phyloP scores from a whole-genome alignment of 352 stramenopile genomes.

The Pythium diclinum region DNA sequence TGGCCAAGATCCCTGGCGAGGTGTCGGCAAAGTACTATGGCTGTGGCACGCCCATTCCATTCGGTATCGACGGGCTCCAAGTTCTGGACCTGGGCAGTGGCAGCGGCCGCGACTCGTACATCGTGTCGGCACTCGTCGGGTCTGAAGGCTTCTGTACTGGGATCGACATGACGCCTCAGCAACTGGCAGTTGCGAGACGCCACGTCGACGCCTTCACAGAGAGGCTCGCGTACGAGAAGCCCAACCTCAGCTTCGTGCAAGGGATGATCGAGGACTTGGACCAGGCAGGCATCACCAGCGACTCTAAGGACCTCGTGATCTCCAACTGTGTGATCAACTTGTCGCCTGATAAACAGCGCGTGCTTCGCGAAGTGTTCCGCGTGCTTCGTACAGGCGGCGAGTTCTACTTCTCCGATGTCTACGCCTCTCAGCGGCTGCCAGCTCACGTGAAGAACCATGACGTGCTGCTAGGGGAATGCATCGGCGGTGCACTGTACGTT shows the following conservation, averaged over 20 bases:
- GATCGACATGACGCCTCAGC: constrained; percentile 89
- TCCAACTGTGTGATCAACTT: constrained; percentile 92
- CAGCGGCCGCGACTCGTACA: constrained; percentile 87
- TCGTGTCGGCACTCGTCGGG: constrained; percentile 76
- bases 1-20: constrained; percentile 60
- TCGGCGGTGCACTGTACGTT: constrained; percentile 87
- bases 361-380: constrained; percentile 73
- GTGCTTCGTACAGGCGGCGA: constrained; percentile 84
- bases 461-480: constrained; percentile 85
- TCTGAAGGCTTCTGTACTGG: constrained; percentile 68
- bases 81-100: constrained; percentile 88
- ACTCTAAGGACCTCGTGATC: constrained; percentile 86
- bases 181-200: constrained; percentile 64
- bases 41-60: constrained; percentile 68
- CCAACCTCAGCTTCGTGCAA: constrained; percentile 83
- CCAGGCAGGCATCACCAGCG: constrained; percentile 54
- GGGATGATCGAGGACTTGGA: constrained; percentile 84
- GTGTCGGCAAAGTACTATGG: constrained; percentile 79
- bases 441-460: constrained; percentile 53
- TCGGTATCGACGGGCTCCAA: constrained; percentile 43
- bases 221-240: constrained; percentile 57
- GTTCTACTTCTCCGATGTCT: constrained; percentile 91
- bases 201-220: constrained; percentile 64
- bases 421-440: constrained; percentile 70
- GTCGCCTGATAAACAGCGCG: constrained; percentile 81